Base-by-base conservation (phyloP, 768 basidiomycete genomes). In the Pleurotus eryngii region DNA sequence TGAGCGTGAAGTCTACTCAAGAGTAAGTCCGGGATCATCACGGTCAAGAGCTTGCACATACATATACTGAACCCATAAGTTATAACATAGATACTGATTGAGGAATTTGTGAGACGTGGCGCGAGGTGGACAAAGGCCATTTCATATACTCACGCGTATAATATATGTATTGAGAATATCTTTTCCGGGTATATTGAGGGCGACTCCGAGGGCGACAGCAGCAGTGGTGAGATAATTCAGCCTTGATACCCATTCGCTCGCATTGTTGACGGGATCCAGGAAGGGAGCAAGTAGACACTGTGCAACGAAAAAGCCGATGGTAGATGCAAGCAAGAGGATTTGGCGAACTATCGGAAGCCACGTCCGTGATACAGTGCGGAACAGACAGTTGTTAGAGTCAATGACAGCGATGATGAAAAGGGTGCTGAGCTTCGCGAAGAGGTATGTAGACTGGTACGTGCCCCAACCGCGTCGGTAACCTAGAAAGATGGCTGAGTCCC, bases 401-500 rank as follows among this genome's bases (percentile, higher is more conserved):
- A 91, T 76, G 51, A 90, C 68, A 4, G 88, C 85, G 40, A 87
- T 76, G 18, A 87, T 77, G 24, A 89, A 68, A 5, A 91, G 74
- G 14, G 84, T 81, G 61, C 80, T 79, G 46, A 92, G 78, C 67
- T 91, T 92, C 17, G 86, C 82, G 59, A 83, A 76, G n/a, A 90
- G 77, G 62, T 83, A 87, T 12, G 75, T 77, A 1, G 86, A 79
- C 64, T 85, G 77, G 64, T 86, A 87, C 3, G 82, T 79, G 2
- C 78, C 86, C 86, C 87, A 90, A 8, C 76, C 77, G 3, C 86
- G 77, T 5, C 90, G 84, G 64, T 85, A 90, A 17, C 81, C 89
- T 90, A 60, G 6, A 7, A 56, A 2, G 37, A 53, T 35, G 24
- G 11, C 43, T 50, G 18, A 50, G 53, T 63, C 51, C 27, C 55